Base-by-base conservation (phyloP, 2,329 filamentous ascomycete species). In the Fusarium proliferatum region DNA sequence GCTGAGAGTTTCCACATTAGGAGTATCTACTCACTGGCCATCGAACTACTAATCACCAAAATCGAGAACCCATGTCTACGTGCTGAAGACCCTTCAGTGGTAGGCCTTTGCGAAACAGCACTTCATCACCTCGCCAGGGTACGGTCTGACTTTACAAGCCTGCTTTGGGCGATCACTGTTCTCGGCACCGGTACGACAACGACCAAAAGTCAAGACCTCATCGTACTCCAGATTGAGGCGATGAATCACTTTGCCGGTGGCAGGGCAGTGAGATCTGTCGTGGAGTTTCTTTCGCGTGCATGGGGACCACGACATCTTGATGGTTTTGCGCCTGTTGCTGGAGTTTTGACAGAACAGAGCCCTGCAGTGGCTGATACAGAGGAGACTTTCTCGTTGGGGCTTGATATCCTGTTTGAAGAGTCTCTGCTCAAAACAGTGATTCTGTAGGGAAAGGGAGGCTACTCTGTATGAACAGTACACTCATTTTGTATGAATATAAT, bases 401-500 rank as follows among this genome's bases (percentile, higher is more conserved):
- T 23, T 0, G 21, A 13, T 3, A 51, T 34, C 7, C 10, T 51
- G 10, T 34, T 51, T 3, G 15, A 34, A 51, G 30, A 34, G 21
- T 51, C 21, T 33, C 46, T 51, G 15, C 30, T 34, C 0, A 16
- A 23, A 17, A 51, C 10, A 9, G 48, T 34, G 16, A 34, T 51
- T 51, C 2, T 23, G 10, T 51, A 34, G 12, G 5, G 2, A 11
- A n/a, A 6, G 4, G 21, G 7, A 9, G 13, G 17, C 15, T 23
- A 8, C 21, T 28, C 0, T 12, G 12, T 10, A 28, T 21, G 5
- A 15, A 15, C 0, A 13, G 7, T 17, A 8, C 26, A 46, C 17
- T 46, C 23, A 2, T 46, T 17, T 28, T 28, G 2, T 3, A 13
- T 13, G 23, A 26, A 13, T 13, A 9, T 9, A 6, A 6, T 9